Base-by-base conservation (phyloP, 768 basidiomycete genomes). In the Phanerochaete carnosa region DNA sequence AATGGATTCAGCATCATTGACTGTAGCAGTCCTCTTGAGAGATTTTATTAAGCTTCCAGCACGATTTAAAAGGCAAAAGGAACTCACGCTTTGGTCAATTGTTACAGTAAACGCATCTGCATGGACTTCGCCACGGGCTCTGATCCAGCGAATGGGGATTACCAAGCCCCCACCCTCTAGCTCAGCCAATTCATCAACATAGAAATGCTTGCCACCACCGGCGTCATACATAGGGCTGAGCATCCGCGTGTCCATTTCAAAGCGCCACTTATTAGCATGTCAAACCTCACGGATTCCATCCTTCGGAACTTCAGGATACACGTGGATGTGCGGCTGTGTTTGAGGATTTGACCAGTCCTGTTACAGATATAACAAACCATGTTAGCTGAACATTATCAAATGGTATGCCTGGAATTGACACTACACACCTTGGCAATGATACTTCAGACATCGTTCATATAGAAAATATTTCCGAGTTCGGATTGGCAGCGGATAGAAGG, bases 121-220 rank as follows among this genome's bases (percentile, higher is more conserved):
- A 53, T 52, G 43, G 32, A 59, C 33, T 2, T 25, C 25, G 3
- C 53, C 50, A 4, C 46, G 12, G 11, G 22, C 29, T 3, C 22
- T 55, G 13, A 66, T 8, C 65, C 65, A 69, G 5, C 63, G 49
- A 2, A 64, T 25, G 3, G 68, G 68, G 15, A 70, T 62, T 2
- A 69, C 58, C 16, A 60, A 59, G 8, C 23, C 28, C 2, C 62
- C 62, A 43, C 60, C 45, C 1, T 15, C 4, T 8, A 65, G 15
- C 22, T 45, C 13, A 15, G 65, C 63, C 15, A 66, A 25, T 45
- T 66, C 63, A 23, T 63, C 52, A 53, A 66, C 51, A 30, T 66
- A 66, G 57, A 58, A 66, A 35, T 66, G 62, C 2, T 37, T 59
- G 25, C 59, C 49, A 2, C 23, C 46, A 19, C 23, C 47, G 43